Evolutionary conservation across 148 eudicot species (phyloP).

Genomic region (Beta vulgaris): DNA sequence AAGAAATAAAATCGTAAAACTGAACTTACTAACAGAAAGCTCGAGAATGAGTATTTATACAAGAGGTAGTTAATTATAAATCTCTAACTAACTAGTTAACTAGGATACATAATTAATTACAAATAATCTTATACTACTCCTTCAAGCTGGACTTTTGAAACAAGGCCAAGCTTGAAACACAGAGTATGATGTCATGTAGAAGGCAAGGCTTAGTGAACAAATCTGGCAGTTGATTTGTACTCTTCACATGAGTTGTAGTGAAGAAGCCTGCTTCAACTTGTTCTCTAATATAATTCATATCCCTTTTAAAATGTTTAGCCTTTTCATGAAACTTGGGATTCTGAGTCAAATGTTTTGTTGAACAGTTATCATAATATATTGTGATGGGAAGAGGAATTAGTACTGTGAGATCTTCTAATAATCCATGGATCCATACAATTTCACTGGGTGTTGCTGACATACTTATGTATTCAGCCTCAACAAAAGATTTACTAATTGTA

Average conservation of each 20-base stretch:
- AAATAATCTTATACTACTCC: neutral
- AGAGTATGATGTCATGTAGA: neutral
- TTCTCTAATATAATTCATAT: neutral
- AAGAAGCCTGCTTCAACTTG: no score
- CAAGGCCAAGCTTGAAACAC: neutral
- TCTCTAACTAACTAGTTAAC: no score
- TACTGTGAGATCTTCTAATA: neutral
- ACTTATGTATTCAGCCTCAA: neutral
- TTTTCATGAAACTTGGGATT: neutral
- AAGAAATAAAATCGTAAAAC: no score
- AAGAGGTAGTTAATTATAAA: no score
- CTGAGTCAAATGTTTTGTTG: neutral
- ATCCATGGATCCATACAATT: no score
- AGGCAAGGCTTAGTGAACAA: neutral
- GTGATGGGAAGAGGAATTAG: neutral
- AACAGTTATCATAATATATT: neutral
- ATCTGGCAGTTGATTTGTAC: no score
- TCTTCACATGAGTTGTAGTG: no score
- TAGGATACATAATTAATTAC: no score
- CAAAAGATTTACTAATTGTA: neutral
- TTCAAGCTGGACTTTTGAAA: neutral
- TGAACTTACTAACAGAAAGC: no score
- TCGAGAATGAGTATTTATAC: no score
- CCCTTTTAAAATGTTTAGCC: slow-evolving; percentile 11
- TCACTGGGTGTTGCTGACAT: neutral